Base-by-base conservation (phyloP, 495 filamentous ascomycete genomes). In the Daldinia vernicosa region DNA sequence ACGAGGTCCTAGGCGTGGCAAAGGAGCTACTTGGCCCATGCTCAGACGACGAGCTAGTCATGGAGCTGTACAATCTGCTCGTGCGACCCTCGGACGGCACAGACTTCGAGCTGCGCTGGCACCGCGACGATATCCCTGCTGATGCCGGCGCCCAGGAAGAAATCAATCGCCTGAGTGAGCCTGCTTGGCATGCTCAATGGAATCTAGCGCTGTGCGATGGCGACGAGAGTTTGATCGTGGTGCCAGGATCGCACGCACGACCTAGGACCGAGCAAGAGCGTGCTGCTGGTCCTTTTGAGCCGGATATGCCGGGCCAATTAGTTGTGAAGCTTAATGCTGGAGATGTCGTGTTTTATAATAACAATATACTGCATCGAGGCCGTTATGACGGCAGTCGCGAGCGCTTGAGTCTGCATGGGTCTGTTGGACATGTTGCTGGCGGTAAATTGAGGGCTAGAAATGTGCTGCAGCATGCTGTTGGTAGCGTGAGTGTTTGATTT, bases 381-480 rank as follows among this genome's bases (percentile, higher is more conserved):
- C 86, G 90, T n/a, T 96, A 96, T 74, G 79, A 82, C 4, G 80
- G 75, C 0, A 71, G 63, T n/a, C 85, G 81, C 73, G 89, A 91
- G 77, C 78, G 93, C 66, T 81, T 92, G 81, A 96, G 92, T 73
- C 73, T 94, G 80, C 92, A 96, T 83, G 93, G 92, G n/a, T 90
- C 89, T 74, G 82, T 96, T 43, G 92, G 92, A 9, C 80, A 88
- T 77, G 86, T 84, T 47, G 79, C 66, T 6, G 86, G 79, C 5
- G 85, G 84, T 22, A 70, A 78, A 67, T 80, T 84, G 24, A 74
- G 92, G 59, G 91, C 92, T 50, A 87, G 89, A 75, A 93, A 93
- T 75, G 91, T 96, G 60, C 80, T 96, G 80, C 93, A 96, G 85
- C 93, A 96, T 84, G 93, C 89, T 3, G 87, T 94, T 58, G 91